Percentiles rank a stretch among this genome's conserved stretches.
Evolutionary conservation across 2,329 filamentous ascomycete genomes (phyloP).

Genomic region (Whalleya microplaca): DNA sequence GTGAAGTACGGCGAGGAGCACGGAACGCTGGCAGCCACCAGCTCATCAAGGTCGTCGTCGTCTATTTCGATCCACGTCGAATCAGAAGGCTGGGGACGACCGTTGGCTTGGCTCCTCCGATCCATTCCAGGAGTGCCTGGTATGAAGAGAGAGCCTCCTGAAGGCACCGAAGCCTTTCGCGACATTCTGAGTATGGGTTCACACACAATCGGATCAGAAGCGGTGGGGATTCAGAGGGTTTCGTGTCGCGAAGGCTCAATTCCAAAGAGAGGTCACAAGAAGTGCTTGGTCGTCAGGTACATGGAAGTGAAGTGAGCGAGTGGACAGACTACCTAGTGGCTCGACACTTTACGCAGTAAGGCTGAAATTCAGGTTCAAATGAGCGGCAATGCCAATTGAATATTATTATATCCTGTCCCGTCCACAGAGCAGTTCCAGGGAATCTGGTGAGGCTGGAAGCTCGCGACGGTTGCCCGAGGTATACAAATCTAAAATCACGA

Average conservation of each 20-base stretch:
- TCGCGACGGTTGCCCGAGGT: not conserved
- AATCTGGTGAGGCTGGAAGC: not conserved
- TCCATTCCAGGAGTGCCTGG: conserved; percentile 18
- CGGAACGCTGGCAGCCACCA: conserved; percentile 42
- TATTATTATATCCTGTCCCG: not conserved
- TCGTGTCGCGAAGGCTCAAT: not conserved
- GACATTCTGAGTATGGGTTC: conserved; percentile 10
- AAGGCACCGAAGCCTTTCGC: conserved; percentile 5
- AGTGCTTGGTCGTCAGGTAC: not conserved
- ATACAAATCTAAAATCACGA: not conserved
- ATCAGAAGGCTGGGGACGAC: conserved; percentile 7
- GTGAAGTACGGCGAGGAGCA: conserved; percentile 51
- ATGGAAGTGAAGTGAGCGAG: not conserved
- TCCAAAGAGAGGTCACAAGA: not conserved
- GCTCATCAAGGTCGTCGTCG: conserved; percentile 49
- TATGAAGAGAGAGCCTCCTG: conserved; percentile 18
- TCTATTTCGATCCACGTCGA: conserved; percentile 35
- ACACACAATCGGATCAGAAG: not conserved
- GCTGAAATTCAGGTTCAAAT: not conserved
- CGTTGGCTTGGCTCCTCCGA: conserved; percentile 9
- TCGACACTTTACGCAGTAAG: not conserved
- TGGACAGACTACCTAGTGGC: not conserved
- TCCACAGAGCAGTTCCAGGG: not conserved
- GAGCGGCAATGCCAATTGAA: not conserved
- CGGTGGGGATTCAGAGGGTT: not conserved